Evolutionary conservation across 805 yeast genomes (phyloP), one percentile per base, ranked within the genome.

Genomic region (Barnettozyma siamensis): DNA sequence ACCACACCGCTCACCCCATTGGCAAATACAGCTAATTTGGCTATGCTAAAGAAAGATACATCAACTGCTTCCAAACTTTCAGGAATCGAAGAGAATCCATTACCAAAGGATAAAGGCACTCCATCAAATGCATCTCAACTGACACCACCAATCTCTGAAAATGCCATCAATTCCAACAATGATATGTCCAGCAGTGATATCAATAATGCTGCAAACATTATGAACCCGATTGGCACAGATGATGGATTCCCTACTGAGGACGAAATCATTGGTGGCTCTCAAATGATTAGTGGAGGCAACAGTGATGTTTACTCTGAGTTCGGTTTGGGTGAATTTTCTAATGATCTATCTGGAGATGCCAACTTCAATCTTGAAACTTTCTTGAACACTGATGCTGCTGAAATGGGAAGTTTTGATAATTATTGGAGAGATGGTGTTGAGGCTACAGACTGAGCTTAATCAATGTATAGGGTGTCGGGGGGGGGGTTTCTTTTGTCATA

Each of bases 331-430:
- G 56, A 63, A 51, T 55, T 62, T 50, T 44, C 58, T 27, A 50
- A 48, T 35, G 69, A 66, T 33, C 52, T 63, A 27, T 38, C 57
- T 21, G 62, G 58, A 30, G 66, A 61, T 37, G 64, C 52, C 24
- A 65, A 64, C 38, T 70, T 71, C 55, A 74, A 69, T 48, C 62
- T 70, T 47, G 71, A 70, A 46, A 62, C 68, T 5, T 64, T 72
- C 40, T 50, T 72, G 41, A 68, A 64, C 36, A 67, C 71, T 9
- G 71, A 65, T 42, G 62, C 55, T 37, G 65, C 44, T 48, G 64
- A 56, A 39, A 44, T 61, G 35, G 57, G 60, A 4, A 53, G 44
- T 39, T 55, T 64, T 42, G 71, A 60, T 33, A 58, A 55, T 53
- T 63, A 59, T 44, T 69, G 74, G 73, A 64, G 64, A 17, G 74